phyloP scores from a whole-genome alignment of 2,329 filamentous ascomycete genomes.

The Alternaria rosae region DNA sequence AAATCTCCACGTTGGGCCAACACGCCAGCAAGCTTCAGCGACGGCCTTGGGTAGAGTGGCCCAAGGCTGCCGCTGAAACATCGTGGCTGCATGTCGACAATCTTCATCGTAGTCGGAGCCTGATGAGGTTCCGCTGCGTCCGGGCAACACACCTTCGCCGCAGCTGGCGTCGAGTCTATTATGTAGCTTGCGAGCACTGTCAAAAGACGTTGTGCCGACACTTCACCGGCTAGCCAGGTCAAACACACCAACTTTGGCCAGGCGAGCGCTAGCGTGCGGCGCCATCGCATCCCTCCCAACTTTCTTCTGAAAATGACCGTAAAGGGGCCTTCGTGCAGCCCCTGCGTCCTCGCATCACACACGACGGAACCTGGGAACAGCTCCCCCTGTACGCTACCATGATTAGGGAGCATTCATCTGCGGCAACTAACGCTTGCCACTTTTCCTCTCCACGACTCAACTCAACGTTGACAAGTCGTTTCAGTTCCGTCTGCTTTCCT shows the following conservation, averaged over 20 bases:
- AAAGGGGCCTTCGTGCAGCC: constrained; percentile 43
- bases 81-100: neutral
- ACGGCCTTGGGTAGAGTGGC: neutral
- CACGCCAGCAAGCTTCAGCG: neutral
- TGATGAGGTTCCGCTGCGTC: neutral
- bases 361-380: constrained; percentile 32
- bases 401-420: constrained; percentile 30
- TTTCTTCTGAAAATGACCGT: constrained; percentile 21
- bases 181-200: constrained; percentile 10
- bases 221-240: constrained; percentile 17
- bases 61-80: neutral
- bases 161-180: constrained; percentile 1
- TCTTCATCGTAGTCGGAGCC: neutral
- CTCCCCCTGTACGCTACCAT: constrained; percentile 35
- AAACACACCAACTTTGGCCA: constrained; percentile 25
- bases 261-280: constrained; percentile 22
- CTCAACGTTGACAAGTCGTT: constrained; percentile 35
- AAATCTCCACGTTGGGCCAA: constrained; percentile 7
- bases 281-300: constrained; percentile 30
- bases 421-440: constrained; percentile 39
- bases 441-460: constrained; percentile 39
- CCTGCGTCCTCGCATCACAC: constrained; percentile 39
- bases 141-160: neutral
- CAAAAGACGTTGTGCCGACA: constrained; percentile 17
- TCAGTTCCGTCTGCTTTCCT: constrained; percentile 36